Evolutionary conservation across 495 filamentous ascomycete genomes (phyloP).

Genomic region (Xylaria telfairii): DNA sequence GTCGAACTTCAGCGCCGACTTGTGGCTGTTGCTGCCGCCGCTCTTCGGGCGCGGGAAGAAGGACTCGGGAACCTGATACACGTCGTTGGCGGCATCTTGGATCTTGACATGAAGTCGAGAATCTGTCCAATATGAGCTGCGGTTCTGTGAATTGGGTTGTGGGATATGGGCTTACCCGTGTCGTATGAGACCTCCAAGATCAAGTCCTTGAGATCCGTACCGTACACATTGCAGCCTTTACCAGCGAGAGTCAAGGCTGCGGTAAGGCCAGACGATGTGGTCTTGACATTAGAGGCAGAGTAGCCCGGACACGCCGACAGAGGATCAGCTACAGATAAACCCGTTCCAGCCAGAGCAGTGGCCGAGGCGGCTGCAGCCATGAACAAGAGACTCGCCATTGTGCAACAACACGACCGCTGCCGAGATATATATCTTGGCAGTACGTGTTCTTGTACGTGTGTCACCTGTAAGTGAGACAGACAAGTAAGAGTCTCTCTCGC

Average conservation of each 20-base stretch:
- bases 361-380: constrained; percentile 39
- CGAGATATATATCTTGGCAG: not conserved
- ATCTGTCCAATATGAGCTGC: constrained; percentile 52
- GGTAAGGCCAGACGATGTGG: constrained; percentile 56
- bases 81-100: constrained; percentile 72
- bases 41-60: constrained; percentile 68
- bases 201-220: constrained; percentile 69
- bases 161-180: constrained; percentile 59
- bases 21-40: constrained; percentile 29
- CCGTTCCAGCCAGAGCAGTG: constrained; percentile 30
- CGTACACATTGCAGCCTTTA: constrained; percentile 72
- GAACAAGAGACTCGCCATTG: constrained; percentile 36
- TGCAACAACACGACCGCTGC: constrained; percentile 3
- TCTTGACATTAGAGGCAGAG: constrained; percentile 66
- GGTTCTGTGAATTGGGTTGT: not conserved
- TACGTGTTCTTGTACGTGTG: not conserved
- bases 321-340: constrained; percentile 36
- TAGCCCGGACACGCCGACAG: constrained; percentile 71
- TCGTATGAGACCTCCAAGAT: constrained; percentile 77
- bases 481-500: not conserved
- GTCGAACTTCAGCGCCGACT: constrained; percentile 67
- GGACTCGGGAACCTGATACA: constrained; percentile 79
- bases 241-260: constrained; percentile 74
- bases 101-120: constrained; percentile 84
- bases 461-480: not conserved